Percentiles rank a stretch among this genome's conserved stretches.
Conservation (phyloP, 306 rosid species). For the Begonia masoniana region DNA sequence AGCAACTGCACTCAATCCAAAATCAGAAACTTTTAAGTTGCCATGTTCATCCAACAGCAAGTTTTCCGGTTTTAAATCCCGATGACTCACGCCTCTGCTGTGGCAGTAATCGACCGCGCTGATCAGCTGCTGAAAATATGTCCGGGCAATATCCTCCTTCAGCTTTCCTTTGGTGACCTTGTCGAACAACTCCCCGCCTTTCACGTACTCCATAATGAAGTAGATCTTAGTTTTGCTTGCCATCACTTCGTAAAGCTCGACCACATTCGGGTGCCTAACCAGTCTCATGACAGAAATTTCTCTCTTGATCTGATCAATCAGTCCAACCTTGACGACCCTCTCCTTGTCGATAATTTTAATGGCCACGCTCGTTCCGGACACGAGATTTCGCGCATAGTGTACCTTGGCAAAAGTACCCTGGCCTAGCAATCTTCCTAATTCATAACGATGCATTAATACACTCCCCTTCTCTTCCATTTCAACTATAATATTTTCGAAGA, state of each 20-base stretch:
- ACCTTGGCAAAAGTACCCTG: constrained; percentile 99
- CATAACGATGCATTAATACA: constrained; percentile 72
- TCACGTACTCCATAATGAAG: constrained; percentile 80
- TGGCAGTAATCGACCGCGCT: constrained; percentile 94
- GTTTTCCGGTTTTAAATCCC: constrained; percentile 93
- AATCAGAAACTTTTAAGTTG: constrained; percentile 85
- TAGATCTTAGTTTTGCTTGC: constrained; percentile 90
- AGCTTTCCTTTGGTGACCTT: constrained; percentile 86
- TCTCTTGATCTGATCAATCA: constrained; percentile 84
- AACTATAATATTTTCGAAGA: constrained; percentile 8
- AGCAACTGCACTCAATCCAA: constrained; percentile 80
- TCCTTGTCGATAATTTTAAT: constrained; percentile 75
- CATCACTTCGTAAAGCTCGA: constrained; percentile 95
- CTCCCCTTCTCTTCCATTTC: constrained; percentile 62
- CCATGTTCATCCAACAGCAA: constrained; percentile 81
- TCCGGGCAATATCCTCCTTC: constrained; percentile 61
- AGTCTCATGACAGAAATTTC: constrained; percentile 85
- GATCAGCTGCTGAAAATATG: constrained; percentile 76
- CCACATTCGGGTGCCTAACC: constrained; percentile 66
- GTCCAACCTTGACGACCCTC: constrained; percentile 71
- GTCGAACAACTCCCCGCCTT: constrained; percentile 90
- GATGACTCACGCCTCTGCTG: constrained; percentile 75
- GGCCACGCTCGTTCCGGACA: constrained; percentile 67
- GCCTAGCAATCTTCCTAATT: constrained; percentile 71
- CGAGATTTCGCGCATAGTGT: constrained; percentile 63